phyloP scores from a whole-genome alignment of 1,139 yeast genomes.

The Martiniozyma asiatica region DNA sequence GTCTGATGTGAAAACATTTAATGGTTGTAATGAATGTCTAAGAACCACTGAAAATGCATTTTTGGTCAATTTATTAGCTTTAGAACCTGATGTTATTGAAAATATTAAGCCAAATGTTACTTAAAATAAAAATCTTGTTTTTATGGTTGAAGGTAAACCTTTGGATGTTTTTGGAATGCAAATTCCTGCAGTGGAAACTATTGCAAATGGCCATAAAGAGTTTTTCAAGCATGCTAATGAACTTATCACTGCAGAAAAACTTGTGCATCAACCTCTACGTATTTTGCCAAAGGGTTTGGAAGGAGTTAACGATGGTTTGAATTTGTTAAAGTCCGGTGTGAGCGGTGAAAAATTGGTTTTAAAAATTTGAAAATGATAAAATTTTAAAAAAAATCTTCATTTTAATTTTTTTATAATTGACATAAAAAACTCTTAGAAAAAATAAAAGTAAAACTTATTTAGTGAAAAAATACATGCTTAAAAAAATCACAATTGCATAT shows the following conservation, averaged over 20 bases:
- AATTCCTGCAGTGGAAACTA: conserved; percentile 18
- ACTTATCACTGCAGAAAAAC: conserved; percentile 11
- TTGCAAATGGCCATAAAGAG: conserved; percentile 10
- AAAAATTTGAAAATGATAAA: too few relatives aligned
- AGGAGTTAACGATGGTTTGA: conserved; percentile 24
- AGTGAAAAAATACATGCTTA: too few relatives aligned
- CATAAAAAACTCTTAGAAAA: too few relatives aligned
- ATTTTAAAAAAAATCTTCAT: too few relatives aligned
- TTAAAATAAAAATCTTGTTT: conserved; percentile 26
- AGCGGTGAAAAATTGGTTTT: conserved; percentile 25
- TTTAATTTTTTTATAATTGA: too few relatives aligned
- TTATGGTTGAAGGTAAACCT: conserved; percentile 25
- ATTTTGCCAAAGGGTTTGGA: conserved; percentile 27
- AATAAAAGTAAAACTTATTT: too few relatives aligned
- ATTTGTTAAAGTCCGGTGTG: conserved; percentile 23
- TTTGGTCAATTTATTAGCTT: conserved; percentile 26
- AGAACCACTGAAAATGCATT: conserved; percentile 24
- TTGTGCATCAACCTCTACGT: conserved; percentile 24
- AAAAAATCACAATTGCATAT: too few relatives aligned
- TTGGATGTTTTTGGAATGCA: conserved; percentile 16
- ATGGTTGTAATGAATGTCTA: conserved; percentile 33
- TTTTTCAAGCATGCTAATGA: conserved; percentile 11
- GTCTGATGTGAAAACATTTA: conserved; percentile 30
- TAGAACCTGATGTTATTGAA: conserved; percentile 15
- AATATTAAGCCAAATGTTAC: conserved; percentile 19